These are phyloP conservation scores for Lactarius hatsudake DNA, from an alignment of 768 basidiomycete genomes.

Conservation along the genomic window DNA sequence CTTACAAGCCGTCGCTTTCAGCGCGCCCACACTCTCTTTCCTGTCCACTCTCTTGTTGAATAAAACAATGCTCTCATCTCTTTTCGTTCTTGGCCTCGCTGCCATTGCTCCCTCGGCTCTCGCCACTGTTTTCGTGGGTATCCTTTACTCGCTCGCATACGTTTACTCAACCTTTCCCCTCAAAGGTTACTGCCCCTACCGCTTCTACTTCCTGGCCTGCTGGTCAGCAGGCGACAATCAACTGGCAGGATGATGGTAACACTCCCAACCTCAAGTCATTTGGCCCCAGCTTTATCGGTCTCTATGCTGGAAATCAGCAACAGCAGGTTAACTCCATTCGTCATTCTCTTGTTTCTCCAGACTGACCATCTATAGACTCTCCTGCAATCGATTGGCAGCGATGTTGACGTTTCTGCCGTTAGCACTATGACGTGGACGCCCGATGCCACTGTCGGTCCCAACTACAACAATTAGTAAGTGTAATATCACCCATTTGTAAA, in stretches of 20 bases:
- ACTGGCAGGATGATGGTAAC: constrained; percentile 56
- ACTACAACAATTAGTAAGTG: constrained; percentile 53
- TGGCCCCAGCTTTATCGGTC: constrained; percentile 49
- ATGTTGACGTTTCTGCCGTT: constrained; percentile 51
- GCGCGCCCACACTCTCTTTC: constrained; percentile 22
- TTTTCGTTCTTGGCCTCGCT: constrained; percentile 16
- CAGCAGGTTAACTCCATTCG: constrained; percentile 49
- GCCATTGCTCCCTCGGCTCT: constrained; percentile 18
- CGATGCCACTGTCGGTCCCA: constrained; percentile 51
- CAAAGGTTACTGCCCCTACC: constrained; percentile 58
- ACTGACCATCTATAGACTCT: constrained; percentile 43
- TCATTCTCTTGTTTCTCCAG: not conserved
- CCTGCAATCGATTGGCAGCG: constrained; percentile 50
- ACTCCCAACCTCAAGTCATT: constrained; percentile 50
- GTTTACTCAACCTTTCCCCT: not conserved
- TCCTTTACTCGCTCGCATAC: not conserved
- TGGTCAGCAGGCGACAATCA: constrained; percentile 48
- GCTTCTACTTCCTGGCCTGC: constrained; percentile 45
- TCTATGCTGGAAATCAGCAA: constrained; percentile 60
- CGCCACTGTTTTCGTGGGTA: constrained; percentile 24
- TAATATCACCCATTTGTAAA: not conserved
- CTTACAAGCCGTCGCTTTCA: constrained; percentile 1
- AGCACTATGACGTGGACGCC: constrained; percentile 51
- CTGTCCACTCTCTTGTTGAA: constrained; percentile 19
- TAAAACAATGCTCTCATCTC: constrained; percentile 25